Percentiles rank a stretch among this genome's conserved stretches.
These are phyloP conservation scores for Cordyceps tenuipes DNA, from an alignment of 2,329 filamentous ascomycete species.

Conservation along the genomic window DNA sequence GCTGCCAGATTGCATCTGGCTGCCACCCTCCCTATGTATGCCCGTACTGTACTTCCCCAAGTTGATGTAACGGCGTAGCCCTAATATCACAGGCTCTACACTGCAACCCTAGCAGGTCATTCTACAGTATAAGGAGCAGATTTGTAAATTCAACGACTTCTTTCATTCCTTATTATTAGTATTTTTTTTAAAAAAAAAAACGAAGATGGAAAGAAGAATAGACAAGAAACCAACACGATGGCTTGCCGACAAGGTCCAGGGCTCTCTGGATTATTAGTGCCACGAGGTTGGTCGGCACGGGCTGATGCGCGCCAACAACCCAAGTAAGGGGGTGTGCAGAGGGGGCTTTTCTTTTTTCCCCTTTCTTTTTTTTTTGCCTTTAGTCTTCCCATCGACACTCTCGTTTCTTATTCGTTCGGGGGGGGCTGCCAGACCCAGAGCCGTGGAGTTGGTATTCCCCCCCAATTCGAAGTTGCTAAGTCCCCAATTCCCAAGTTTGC, in stretches of 20 bases:
- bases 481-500: not conserved
- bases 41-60: no score
- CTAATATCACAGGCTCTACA: no score
- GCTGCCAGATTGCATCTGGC: not conserved
- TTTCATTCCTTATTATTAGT: no score
- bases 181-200: no score
- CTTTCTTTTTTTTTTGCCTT: no score
- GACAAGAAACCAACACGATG: not conserved
- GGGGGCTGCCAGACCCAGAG: not conserved
- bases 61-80: no score
- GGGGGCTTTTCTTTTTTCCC: not conserved
- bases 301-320: not conserved
- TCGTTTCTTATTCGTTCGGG: slow-evolving; percentile 2
- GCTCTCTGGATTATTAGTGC: not conserved
- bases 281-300: not conserved
- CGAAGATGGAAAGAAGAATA: not conserved
- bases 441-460: not conserved
- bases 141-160: no score
- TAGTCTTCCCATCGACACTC: no score
- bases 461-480: no score
- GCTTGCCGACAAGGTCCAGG: not conserved
- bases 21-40: no score
- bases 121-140: no score
- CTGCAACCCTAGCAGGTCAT: no score
- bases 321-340: not conserved